These are phyloP conservation scores for Leishmania turanica DNA, from an alignment of 208 protist species.

Conservation along the genomic window DNA sequence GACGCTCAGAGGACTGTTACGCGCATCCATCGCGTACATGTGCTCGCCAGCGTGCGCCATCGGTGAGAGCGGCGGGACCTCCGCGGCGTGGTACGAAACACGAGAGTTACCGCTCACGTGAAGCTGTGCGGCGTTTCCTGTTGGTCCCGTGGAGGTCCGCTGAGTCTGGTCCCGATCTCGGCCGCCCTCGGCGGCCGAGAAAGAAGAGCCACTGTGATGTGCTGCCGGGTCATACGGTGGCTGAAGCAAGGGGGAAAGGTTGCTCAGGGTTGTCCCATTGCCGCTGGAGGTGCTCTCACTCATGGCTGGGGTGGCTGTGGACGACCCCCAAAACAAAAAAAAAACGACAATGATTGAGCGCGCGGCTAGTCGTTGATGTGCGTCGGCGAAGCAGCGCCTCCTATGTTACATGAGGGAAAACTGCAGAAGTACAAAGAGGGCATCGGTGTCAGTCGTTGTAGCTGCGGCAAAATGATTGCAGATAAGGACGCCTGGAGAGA, in stretches of 20 bases:
- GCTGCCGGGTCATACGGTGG: background rate
- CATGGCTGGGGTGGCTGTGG: background rate
- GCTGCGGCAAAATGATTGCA: background rate
- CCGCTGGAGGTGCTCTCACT: constrained; percentile 19
- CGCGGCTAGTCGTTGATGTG: background rate
- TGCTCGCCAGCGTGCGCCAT: background rate
- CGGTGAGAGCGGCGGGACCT: background rate
- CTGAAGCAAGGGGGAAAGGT: constrained; percentile 6
- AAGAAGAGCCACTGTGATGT: background rate
- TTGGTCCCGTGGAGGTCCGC: background rate
- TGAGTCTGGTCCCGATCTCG: background rate
- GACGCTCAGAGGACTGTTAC: background rate
- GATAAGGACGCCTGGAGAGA: background rate
- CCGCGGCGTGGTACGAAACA: constrained; percentile 1
- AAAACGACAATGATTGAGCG: background rate
- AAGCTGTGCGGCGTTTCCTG: background rate
- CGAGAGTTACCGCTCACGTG: constrained; percentile 23
- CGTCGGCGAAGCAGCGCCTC: background rate
- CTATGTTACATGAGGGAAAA: background rate
- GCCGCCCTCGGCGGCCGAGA: background rate
- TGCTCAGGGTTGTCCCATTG: background rate
- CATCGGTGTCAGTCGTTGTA: background rate
- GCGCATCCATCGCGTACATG: constrained; percentile 13
- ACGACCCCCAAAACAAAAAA: background rate
- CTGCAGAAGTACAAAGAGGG: background rate